These are phyloP conservation scores for Monosporozyma solicola DNA, from an alignment of 805 yeast species.

Conservation along the genomic window DNA sequence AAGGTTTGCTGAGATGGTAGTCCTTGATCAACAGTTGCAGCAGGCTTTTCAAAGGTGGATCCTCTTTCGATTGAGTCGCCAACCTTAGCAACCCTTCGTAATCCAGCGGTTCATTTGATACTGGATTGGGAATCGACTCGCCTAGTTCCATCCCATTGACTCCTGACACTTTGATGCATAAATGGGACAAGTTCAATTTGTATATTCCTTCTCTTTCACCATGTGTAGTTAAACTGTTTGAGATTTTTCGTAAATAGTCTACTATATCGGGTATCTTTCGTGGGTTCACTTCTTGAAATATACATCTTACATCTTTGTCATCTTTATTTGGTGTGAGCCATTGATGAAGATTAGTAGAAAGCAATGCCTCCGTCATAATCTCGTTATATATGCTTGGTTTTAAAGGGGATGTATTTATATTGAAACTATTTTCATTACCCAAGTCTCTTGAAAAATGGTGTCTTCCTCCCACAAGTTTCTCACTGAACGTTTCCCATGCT, in stretches of 20 bases:
- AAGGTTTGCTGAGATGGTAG: background rate
- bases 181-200: background rate
- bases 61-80: background rate
- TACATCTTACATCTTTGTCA: background rate
- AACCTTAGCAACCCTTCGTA: background rate
- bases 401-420: background rate
- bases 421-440: background rate
- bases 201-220: background rate
- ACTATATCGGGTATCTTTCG: background rate
- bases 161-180: background rate
- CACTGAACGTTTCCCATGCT: background rate
- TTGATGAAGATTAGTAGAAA: background rate
- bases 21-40: background rate
- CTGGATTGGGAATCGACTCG: background rate
- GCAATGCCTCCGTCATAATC: background rate
- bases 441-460: background rate
- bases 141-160: background rate
- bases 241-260: background rate
- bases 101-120: background rate
- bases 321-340: background rate
- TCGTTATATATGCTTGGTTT: background rate
- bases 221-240: background rate
- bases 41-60: background rate
- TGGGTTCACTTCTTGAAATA: background rate
- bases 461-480: background rate